Conservation (phyloP, 2,329 filamentous ascomycete genomes). For the Colletotrichum sidae region DNA sequence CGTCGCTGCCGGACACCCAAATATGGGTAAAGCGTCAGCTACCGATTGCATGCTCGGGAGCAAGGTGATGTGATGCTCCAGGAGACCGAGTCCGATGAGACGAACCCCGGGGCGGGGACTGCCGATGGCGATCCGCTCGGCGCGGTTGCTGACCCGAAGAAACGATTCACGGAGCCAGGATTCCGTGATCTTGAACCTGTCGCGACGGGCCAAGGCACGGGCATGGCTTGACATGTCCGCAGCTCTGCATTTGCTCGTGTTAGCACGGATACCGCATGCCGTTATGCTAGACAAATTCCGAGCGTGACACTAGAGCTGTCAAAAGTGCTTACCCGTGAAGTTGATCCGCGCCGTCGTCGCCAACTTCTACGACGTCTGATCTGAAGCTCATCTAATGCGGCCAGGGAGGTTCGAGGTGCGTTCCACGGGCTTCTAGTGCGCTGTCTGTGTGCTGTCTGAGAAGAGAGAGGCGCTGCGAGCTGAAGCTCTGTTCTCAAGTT, state of each 20-base stretch:
- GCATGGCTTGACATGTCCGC: slow-evolving; percentile 40
- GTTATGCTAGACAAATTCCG: too few species aligned
- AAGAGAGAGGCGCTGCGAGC: not conserved
- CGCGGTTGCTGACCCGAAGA: slow-evolving; percentile 38
- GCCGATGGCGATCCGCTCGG: slow-evolving; percentile 46
- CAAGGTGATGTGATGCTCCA: slow-evolving; percentile 46
- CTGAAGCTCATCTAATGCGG: slow-evolving; percentile 30
- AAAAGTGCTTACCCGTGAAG: slow-evolving; percentile 15
- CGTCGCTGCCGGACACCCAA: slow-evolving; percentile 28
- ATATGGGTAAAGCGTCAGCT: slow-evolving; percentile 44
- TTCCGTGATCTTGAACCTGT: not conserved
- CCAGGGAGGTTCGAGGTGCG: too few species aligned
- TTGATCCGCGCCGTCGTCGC: slow-evolving; percentile 20
- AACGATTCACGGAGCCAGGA: slow-evolving; percentile 32
- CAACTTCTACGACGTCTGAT: slow-evolving; percentile 32
- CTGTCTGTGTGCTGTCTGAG: slow-evolving; percentile 10
- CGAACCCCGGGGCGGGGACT: slow-evolving; percentile 41
- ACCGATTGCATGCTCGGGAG: slow-evolving; percentile 42
- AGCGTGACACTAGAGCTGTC: not conserved
- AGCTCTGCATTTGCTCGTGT: not conserved
- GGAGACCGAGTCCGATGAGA: slow-evolving; percentile 43
- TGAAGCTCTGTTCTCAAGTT: not conserved
- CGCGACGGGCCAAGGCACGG: slow-evolving; percentile 35
- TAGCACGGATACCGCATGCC: not conserved
- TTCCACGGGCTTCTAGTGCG: too few species aligned